Conservation (phyloP, 257 asterid genomes). For the Ligustrum vulgare region DNA sequence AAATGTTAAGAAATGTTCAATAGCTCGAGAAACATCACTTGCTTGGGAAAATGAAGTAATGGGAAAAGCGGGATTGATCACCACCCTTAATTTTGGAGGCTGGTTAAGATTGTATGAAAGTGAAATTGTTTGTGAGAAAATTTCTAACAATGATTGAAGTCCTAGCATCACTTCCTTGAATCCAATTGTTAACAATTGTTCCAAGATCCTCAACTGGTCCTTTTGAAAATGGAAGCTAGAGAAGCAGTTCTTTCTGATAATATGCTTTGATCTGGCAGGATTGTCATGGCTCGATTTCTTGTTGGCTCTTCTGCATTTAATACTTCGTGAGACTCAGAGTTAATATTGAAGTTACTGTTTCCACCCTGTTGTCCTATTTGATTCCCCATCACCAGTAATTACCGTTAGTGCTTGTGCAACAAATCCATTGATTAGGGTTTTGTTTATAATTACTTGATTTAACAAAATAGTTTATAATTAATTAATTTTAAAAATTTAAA, state of each 20-base stretch:
- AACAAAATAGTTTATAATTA: no score
- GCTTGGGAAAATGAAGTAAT: not conserved
- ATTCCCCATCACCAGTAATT: slow-evolving; percentile 39
- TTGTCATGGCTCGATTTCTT: not conserved
- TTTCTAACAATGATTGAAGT: not conserved
- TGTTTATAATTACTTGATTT: no score
- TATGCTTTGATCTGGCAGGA: not conserved
- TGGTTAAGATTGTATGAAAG: not conserved
- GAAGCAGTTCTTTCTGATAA: slow-evolving; percentile 10
- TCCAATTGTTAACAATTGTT: not conserved
- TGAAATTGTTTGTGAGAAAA: not conserved
- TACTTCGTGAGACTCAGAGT: not conserved
- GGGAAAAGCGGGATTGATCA: not conserved
- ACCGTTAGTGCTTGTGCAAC: slow-evolving; percentile 52
- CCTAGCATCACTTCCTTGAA: not conserved
- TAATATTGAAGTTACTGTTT: not conserved
- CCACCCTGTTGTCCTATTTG: not conserved
- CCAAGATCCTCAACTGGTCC: not conserved
- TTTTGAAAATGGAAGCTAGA: not conserved
- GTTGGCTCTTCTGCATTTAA: not conserved
- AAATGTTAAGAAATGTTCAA: not conserved
- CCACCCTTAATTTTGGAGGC: not conserved
- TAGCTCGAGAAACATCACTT: not conserved
- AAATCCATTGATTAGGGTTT: slow-evolving; percentile 3
- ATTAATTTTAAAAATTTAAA: no score